These are phyloP conservation scores for Penicillium sp. DNA, from an alignment of 2,329 filamentous ascomycete species.

Conservation along the genomic window DNA sequence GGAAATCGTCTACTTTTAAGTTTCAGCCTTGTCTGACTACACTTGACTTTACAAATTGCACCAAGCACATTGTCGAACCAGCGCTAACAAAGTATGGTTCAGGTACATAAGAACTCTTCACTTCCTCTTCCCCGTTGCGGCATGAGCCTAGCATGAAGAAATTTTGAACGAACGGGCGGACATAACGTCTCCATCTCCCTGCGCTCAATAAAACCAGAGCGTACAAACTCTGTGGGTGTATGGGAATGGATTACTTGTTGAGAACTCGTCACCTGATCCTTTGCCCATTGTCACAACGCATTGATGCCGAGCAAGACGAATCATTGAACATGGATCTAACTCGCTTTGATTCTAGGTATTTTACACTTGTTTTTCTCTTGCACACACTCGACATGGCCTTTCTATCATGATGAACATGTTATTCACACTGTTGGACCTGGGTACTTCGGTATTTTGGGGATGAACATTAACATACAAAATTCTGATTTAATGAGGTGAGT, in stretches of 20 bases:
- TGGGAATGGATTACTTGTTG: constrained; percentile 60
- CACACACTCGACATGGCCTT: constrained; percentile 31
- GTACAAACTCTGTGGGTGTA: constrained; percentile 64
- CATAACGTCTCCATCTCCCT: constrained; percentile 56
- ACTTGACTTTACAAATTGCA: constrained; percentile 18
- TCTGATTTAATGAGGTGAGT: constrained; percentile 69
- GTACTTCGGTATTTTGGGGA: constrained; percentile 51
- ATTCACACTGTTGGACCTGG: constrained; percentile 70
- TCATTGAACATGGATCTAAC: constrained; percentile 20
- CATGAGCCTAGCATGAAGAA: constrained; percentile 54
- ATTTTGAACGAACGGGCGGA: constrained; percentile 68
- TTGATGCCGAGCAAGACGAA: constrained; percentile 12
- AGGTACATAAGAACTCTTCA: constrained; percentile 32
- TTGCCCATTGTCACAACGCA: constrained; percentile 23
- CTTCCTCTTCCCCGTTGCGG: constrained; percentile 16
- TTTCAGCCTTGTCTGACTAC: constrained; percentile 68
- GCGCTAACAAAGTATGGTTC: constrained; percentile 30
- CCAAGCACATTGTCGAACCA: constrained; percentile 18
- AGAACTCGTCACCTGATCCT: constrained; percentile 65
- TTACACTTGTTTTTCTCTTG: constrained; percentile 13
- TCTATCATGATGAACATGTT: constrained; percentile 62
- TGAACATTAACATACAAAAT: constrained; percentile 66
- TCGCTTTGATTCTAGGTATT: constrained; percentile 26
- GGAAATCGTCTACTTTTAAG: constrained; percentile 61
- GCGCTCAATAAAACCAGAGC: constrained; percentile 55